Evolutionary conservation across 1,284 basidiomycete species (phyloP), one percentile per base, ranked within the genome.

Genomic region (Ustilago loliicola): DNA sequence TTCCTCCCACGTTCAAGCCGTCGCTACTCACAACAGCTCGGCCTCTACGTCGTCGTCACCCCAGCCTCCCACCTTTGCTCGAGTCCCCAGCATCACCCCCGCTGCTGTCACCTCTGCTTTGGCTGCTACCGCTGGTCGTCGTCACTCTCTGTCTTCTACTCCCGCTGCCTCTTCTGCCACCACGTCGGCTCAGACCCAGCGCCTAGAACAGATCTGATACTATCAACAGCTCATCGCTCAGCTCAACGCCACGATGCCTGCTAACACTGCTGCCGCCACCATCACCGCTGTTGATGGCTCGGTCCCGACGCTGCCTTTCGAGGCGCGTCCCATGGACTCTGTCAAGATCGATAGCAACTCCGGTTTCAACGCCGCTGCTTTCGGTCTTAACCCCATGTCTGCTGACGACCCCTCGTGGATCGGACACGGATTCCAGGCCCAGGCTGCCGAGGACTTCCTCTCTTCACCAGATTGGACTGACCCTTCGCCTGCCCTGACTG

Each of bases 381-480:
- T 77, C 61, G 75, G 75, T 62, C 70, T 77, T 60, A 77, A 77
- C 70, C 75, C 75, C 61, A 77, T 77, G 75, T 77, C 75, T 66
- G 75, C 75, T 61, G 75, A 77, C 61, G 75, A 77, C 70, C 75
- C 75, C 50, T 77, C 75, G 57, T 77, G 75, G 75, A 77, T 77
- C 67, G 75, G 75, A 72, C 75, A 77, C 69, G 75, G 75, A 66
- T 77, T 77, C 64, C 75, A 77, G 70, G 75, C 70, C 25, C 64
- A 69, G 52, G 70, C 64, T 61, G 71, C 60, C 58, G 80, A 80
- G 60, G 80, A 81, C 78, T 77, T 80, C 67, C 77, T 80, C 67
- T 74, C 74, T 61, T 80, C 77, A 54, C 80, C 80, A 56, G 75
- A 80, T 40, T 81, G 78, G 78, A 81, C 80, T n/a, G 82, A 83